Percentiles rank a stretch among this genome's conserved stretches.
Conservation (phyloP, 768 basidiomycete species). For the Russula ochroleuca region DNA sequence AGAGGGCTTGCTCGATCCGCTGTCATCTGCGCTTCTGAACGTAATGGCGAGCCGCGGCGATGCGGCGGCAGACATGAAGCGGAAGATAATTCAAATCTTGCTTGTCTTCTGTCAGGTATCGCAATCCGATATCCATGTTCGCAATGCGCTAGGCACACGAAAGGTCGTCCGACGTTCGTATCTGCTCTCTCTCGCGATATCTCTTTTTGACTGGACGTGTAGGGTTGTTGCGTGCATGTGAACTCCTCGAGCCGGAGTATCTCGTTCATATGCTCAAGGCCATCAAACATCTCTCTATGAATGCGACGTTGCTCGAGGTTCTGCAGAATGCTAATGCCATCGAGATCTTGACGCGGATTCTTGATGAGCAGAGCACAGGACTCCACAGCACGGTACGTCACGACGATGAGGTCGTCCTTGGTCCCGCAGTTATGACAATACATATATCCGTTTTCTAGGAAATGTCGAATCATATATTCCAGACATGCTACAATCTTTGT, state of each 20-base stretch:
- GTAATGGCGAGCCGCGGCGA: conserved; percentile 74
- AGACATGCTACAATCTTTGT: conserved; percentile 95
- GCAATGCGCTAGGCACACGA: conserved; percentile 86
- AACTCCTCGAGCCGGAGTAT: conserved; percentile 81
- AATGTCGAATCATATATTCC: conserved; percentile 95
- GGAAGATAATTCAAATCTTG: conserved; percentile 84
- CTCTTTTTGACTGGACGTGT: not conserved
- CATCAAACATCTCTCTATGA: conserved; percentile 95
- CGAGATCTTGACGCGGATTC: conserved; percentile 79
- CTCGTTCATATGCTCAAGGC: conserved; percentile 89
- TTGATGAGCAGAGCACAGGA: conserved; percentile 76
- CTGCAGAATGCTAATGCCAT: conserved; percentile 95
- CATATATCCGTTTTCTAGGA: conserved; percentile 50
- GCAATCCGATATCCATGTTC: conserved; percentile 91
- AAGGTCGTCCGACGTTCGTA: conserved; percentile 83
- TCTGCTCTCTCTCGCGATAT: not conserved
- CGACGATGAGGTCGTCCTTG: not conserved
- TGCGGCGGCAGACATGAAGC: conserved; percentile 68
- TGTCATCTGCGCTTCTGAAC: conserved; percentile 84
- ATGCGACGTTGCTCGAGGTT: conserved; percentile 81
- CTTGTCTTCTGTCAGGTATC: conserved; percentile 93
- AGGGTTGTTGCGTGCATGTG: conserved; percentile 87
- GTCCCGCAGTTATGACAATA: not conserved
- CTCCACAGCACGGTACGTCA: conserved; percentile 71
- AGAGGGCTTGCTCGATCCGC: conserved; percentile 89